Conservation (phyloP, 1,139 yeast genomes). For the Maudiozyma humilis region DNA sequence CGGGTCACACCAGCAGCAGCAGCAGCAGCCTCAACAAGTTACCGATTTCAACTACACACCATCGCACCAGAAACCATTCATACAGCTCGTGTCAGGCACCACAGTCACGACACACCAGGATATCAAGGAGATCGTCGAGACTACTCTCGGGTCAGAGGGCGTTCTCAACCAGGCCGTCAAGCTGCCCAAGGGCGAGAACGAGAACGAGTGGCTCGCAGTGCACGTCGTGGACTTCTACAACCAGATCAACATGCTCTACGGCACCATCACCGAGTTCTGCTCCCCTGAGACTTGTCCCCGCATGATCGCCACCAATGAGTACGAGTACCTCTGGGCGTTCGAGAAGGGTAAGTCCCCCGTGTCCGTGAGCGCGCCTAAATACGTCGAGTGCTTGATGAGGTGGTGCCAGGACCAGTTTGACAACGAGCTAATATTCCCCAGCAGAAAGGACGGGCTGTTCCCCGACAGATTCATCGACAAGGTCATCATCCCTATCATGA, state of each 20-base stretch:
- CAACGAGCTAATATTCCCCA: slow-evolving; percentile 82
- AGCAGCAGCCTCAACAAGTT: slow-evolving; percentile 13
- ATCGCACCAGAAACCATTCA: slow-evolving; percentile 31
- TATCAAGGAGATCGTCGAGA: slow-evolving; percentile 80
- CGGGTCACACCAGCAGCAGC: slow-evolving; percentile 10
- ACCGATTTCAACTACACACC: slow-evolving; percentile 33
- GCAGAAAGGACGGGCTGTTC: slow-evolving; percentile 81
- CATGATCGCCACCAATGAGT: slow-evolving; percentile 95
- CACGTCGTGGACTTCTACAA: slow-evolving; percentile 87
- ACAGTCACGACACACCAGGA: slow-evolving; percentile 54
- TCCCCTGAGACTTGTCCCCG: slow-evolving; percentile 87
- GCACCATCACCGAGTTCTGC: slow-evolving; percentile 92
- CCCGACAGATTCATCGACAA: slow-evolving; percentile 59
- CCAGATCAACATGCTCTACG: slow-evolving; percentile 93
- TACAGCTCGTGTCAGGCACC: slow-evolving; percentile 28
- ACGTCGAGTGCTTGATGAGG: slow-evolving; percentile 83
- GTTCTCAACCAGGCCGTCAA: slow-evolving; percentile 88
- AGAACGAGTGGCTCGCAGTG: slow-evolving; percentile 93
- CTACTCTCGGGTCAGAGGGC: slow-evolving; percentile 87
- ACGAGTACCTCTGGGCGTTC: slow-evolving; percentile 78
- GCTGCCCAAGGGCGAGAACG: slow-evolving; percentile 86
- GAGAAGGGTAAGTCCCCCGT: slow-evolving; percentile 57
- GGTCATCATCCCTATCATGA: slow-evolving; percentile 75
- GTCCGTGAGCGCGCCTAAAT: slow-evolving; percentile 84
- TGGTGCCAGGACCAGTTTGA: slow-evolving; percentile 92